A percentile compares a stretch with the other conserved stretches of the same genome.
These are phyloP conservation scores for Coemansia sp. DNA, from an alignment of 192 early-diverging fungal genomes.

Conservation along the genomic window DNA sequence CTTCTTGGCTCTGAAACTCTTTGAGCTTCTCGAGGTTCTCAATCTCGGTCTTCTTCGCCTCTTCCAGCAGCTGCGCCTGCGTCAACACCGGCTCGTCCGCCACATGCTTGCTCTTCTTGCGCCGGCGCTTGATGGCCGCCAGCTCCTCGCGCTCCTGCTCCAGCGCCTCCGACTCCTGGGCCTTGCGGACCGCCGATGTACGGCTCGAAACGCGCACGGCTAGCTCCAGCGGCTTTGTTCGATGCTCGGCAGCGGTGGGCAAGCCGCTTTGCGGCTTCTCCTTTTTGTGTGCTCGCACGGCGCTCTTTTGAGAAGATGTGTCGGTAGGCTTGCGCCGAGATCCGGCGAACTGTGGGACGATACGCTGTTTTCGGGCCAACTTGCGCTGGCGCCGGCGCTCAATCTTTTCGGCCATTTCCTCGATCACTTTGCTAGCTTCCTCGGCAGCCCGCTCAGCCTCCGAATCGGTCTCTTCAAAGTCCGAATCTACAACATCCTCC, in stretches of 20 bases:
- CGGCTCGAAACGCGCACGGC: slow-evolving; percentile 39
- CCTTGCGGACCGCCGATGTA: slow-evolving; percentile 39
- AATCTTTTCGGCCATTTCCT: slow-evolving; percentile 15
- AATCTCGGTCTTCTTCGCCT: slow-evolving; percentile 40
- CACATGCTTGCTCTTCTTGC: neutral
- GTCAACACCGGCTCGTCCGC: slow-evolving; percentile 16
- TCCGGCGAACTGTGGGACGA: slow-evolving; percentile 36
- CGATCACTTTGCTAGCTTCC: slow-evolving; percentile 19
- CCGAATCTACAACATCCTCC: slow-evolving; percentile 38
- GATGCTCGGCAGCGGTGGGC: neutral
- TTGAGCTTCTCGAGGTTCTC: slow-evolving; percentile 31
- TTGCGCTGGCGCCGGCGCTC: slow-evolving; percentile 34
- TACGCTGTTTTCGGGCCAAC: slow-evolving; percentile 26
- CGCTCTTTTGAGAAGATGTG: neutral
- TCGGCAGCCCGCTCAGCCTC: slow-evolving; percentile 33
- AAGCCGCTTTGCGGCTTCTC: neutral
- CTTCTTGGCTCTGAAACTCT: slow-evolving; percentile 34
- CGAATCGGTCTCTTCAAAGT: slow-evolving; percentile 48
- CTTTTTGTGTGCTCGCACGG: neutral
- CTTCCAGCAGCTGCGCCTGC: slow-evolving; percentile 45
- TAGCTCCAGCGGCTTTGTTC: slow-evolving; percentile 6
- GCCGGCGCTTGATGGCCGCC: slow-evolving; percentile 21
- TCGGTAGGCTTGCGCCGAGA: neutral
- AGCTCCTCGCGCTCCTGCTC: slow-evolving; percentile 27
- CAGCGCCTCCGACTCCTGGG: slow-evolving; percentile 29